Evolutionary conservation across 257 asterid species (phyloP).

Genomic region (Capsicum pubescens): DNA sequence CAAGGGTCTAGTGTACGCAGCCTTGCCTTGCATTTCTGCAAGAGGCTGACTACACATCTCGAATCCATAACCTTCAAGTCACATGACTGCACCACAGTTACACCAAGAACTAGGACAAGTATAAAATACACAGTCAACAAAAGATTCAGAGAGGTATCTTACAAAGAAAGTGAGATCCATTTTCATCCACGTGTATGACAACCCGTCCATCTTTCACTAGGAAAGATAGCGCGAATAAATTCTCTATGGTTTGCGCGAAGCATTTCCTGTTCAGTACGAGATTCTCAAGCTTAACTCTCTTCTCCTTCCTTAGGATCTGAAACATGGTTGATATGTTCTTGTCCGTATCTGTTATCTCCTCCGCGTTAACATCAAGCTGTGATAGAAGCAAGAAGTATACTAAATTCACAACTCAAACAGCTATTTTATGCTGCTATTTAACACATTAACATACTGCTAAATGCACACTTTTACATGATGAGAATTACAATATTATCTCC

Average conservation of each 20-base stretch:
- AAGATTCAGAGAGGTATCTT: slow-evolving; percentile 25
- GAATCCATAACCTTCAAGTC: no score
- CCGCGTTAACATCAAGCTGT: slow-evolving; percentile 46
- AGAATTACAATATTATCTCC: background rate
- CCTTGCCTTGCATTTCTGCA: background rate
- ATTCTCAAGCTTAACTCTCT: slow-evolving; percentile 47
- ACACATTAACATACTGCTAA: background rate
- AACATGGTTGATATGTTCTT: slow-evolving; percentile 48
- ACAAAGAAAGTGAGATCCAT: slow-evolving; percentile 55
- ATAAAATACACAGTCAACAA: background rate
- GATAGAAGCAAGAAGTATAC: background rate
- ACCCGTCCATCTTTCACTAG: slow-evolving; percentile 65
- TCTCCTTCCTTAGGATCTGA: slow-evolving; percentile 44
- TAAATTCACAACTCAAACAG: background rate
- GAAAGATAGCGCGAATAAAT: slow-evolving; percentile 63
- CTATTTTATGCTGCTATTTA: background rate
- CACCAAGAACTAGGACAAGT: background rate
- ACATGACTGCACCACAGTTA: no score
- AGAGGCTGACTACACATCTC: background rate
- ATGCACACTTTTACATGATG: background rate
- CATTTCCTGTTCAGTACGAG: slow-evolving; percentile 53
- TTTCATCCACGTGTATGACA: slow-evolving; percentile 44
- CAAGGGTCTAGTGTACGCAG: background rate
- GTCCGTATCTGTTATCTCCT: slow-evolving; percentile 46
- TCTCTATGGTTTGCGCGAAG: slow-evolving; percentile 66